These are phyloP conservation scores for Ascochyta rabiei DNA, from an alignment of 2,329 filamentous ascomycete species.

Conservation along the genomic window DNA sequence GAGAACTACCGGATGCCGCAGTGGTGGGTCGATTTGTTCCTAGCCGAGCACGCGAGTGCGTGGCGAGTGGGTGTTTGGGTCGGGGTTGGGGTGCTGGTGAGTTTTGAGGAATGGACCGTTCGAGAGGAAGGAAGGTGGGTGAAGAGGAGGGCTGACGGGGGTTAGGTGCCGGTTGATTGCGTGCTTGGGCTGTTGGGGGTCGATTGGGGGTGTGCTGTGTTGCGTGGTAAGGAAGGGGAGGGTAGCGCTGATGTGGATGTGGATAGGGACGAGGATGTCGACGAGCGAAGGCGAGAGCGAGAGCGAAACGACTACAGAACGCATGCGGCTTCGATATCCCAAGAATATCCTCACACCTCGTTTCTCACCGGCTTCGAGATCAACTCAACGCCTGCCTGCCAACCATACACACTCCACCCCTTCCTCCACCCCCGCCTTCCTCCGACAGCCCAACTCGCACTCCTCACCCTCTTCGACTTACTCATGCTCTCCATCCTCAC, in stretches of 20 bases:
- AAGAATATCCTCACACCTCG: too few species aligned
- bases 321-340: too few species aligned
- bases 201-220: conserved; percentile 19
- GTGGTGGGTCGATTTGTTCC: conserved; percentile 17
- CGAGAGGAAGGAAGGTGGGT: too few species aligned
- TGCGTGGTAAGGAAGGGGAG: conserved; percentile 2
- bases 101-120: background rate
- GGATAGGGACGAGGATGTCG: background rate
- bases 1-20: conserved; percentile 27
- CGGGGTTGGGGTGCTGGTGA: conserved; percentile 12
- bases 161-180: conserved; percentile 18
- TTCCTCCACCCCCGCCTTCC: background rate
- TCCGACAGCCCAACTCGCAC: background rate
- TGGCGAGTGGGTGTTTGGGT: conserved; percentile 21
- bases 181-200: conserved; percentile 17
- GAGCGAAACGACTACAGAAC: too few species aligned
- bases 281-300: too few species aligned
- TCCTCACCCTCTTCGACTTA: conserved; percentile 16
- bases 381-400: background rate
- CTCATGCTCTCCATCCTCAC: conserved; percentile 10
- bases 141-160: background rate
- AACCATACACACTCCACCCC: conserved; percentile 8
- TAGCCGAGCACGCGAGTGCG: conserved; percentile 7
- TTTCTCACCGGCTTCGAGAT: background rate
- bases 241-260: background rate